A percentile compares a stretch with the other conserved stretches of the same genome.
Conservation (phyloP, 768 basidiomycete genomes). For the Hygrocybe punicea region DNA sequence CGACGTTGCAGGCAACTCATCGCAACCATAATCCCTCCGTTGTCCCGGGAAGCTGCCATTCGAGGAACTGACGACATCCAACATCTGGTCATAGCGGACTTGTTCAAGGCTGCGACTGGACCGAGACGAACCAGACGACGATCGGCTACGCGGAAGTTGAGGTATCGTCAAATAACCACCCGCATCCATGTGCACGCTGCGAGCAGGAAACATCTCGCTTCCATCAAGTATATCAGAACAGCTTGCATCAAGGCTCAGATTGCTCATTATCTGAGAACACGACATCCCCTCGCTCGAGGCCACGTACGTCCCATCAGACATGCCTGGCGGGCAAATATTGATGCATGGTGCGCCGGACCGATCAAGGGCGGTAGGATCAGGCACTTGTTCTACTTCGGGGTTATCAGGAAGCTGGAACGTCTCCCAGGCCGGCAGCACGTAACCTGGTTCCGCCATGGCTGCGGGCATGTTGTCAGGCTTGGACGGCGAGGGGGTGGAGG, state of each 20-base stretch:
- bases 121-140: slow-evolving; percentile 4
- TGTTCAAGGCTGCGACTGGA: not conserved
- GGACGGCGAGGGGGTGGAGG: slow-evolving; percentile 4
- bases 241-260: not conserved
- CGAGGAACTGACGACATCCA: not conserved
- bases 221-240: not conserved
- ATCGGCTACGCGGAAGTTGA: slow-evolving; percentile 2
- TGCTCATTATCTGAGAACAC: not conserved
- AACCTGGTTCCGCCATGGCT: not conserved
- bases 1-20: not conserved
- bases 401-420: not conserved
- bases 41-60: not conserved
- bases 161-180: not conserved
- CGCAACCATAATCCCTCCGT: not conserved
- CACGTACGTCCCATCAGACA: not conserved
- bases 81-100: not conserved
- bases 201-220: not conserved
- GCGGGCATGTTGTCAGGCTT: not conserved
- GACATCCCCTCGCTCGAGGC: not conserved
- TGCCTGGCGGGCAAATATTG: not conserved
- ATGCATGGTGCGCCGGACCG: not conserved
- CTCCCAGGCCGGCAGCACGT: not conserved
- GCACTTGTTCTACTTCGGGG: not conserved
- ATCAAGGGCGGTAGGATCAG: not conserved
- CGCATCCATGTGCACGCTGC: not conserved